These are phyloP conservation scores for Yamadazyma friedrichii DNA, from an alignment of 1,139 yeast genomes.

Conservation along the genomic window DNA sequence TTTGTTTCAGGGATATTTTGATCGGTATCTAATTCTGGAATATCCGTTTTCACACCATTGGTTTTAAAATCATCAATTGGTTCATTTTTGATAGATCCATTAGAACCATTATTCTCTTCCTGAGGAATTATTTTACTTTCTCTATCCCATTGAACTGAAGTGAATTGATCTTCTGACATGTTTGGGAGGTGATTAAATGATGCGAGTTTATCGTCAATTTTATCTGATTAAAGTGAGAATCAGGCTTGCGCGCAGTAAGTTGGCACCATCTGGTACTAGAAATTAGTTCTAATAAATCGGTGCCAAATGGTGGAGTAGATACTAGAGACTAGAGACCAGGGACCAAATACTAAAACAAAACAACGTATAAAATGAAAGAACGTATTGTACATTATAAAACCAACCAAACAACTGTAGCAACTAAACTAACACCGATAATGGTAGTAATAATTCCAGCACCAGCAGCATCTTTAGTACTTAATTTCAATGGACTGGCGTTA, in stretches of 20 bases:
- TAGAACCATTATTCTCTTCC: too few relatives aligned
- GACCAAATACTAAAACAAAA: too few relatives aligned
- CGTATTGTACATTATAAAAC: constrained; percentile 23
- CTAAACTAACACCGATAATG: constrained; percentile 60
- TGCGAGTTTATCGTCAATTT: background rate
- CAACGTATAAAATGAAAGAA: background rate
- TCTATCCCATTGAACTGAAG: constrained; percentile 59
- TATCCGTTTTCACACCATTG: background rate
- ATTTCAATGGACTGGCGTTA: constrained; percentile 43
- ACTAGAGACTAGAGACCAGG: too few relatives aligned
- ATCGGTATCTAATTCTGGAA: too few relatives aligned
- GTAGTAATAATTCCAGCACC: constrained; percentile 91
- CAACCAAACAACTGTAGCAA: constrained; percentile 75
- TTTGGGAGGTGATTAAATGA: background rate
- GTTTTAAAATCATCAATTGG: background rate
- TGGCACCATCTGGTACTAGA: too few relatives aligned
- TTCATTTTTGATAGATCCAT: background rate
- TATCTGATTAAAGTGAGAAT: background rate
- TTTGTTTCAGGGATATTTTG: too few relatives aligned
- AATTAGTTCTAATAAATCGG: too few relatives aligned
- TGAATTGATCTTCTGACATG: constrained; percentile 46
- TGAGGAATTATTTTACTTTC: constrained; percentile 18
- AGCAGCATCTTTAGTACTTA: constrained; percentile 67
- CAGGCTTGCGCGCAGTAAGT: background rate
- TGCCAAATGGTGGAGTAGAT: too few relatives aligned